These are phyloP conservation scores for Eucalyptus coolabah DNA, from an alignment of 345 rosid genomes.

Conservation along the genomic window DNA sequence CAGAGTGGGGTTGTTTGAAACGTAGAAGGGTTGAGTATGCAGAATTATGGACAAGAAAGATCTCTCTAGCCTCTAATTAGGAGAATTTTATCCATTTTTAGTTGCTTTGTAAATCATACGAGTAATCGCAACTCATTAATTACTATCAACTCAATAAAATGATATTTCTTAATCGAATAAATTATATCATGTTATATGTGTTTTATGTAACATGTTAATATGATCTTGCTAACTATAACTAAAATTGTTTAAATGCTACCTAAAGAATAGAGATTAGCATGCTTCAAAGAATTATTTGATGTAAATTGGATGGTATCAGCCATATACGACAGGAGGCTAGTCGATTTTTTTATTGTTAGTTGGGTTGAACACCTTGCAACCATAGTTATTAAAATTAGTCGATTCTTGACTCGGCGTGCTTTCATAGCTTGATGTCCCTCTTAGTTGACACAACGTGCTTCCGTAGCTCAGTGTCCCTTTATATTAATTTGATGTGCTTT, in stretches of 20 bases:
- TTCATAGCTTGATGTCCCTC: no score
- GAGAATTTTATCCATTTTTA: not conserved
- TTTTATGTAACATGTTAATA: not conserved
- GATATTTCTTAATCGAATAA: not conserved
- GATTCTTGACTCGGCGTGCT: not conserved
- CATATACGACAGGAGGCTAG: not conserved
- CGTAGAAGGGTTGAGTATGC: not conserved
- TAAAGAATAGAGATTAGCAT: not conserved
- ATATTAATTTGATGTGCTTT: rapidly evolving
- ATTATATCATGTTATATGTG: not conserved
- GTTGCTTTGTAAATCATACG: not conserved
- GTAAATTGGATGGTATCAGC: not conserved
- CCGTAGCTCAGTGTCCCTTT: rapidly evolving
- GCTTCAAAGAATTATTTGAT: not conserved
- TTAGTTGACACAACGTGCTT: no score
- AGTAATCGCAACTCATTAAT: not conserved
- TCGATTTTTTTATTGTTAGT: not conserved
- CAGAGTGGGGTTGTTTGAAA: not conserved
- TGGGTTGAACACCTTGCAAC: not conserved
- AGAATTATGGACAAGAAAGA: not conserved
- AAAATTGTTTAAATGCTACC: not conserved
- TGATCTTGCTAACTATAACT: not conserved
- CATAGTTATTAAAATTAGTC: not conserved
- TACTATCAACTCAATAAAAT: not conserved
- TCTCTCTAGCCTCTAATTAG: not conserved